A percentile compares a stretch with the other conserved stretches of the same genome.
Evolutionary conservation across 306 rosid species (phyloP).

Genomic region (Sechiopsis laciniata): DNA sequence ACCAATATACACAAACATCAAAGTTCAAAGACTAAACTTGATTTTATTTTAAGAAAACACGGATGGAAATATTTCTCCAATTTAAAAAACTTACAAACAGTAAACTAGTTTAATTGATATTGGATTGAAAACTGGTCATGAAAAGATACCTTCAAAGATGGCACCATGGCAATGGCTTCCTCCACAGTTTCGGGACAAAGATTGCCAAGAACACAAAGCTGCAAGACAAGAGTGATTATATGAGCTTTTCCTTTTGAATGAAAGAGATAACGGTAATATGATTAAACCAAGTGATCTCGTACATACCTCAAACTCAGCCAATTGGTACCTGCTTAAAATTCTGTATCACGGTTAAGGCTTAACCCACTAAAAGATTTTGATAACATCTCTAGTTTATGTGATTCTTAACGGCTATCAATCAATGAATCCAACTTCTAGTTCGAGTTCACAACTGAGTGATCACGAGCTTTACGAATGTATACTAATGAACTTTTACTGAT

Average conservation of each 20-base stretch:
- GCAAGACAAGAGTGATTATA: constrained; percentile 27
- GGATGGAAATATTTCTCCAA: too few species aligned
- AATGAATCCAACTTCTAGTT: neutral
- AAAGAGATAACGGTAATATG: neutral
- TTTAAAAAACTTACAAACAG: too few species aligned
- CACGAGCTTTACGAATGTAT: neutral
- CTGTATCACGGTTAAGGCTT: constrained; percentile 59
- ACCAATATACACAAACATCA: too few species aligned
- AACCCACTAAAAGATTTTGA: constrained; percentile 13
- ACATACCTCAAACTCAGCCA: constrained; percentile 92
- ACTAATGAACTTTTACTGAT: neutral
- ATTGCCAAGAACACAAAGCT: constrained; percentile 97
- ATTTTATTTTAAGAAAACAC: too few species aligned
- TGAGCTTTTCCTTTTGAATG: neutral
- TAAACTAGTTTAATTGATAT: neutral
- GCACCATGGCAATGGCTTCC: constrained; percentile 99
- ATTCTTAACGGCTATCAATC: neutral
- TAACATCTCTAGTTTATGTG: neutral
- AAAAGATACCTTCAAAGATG: constrained; percentile 71
- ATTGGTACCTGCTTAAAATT: constrained; percentile 74
- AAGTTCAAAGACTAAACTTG: too few species aligned
- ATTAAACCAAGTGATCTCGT: neutral
- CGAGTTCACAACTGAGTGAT: neutral
- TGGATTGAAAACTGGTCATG: neutral
- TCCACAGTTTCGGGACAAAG: constrained; percentile 99